These are phyloP conservation scores for Euphorbia celastroides DNA, from an alignment of 441 rosid genomes.

Conservation along the genomic window DNA sequence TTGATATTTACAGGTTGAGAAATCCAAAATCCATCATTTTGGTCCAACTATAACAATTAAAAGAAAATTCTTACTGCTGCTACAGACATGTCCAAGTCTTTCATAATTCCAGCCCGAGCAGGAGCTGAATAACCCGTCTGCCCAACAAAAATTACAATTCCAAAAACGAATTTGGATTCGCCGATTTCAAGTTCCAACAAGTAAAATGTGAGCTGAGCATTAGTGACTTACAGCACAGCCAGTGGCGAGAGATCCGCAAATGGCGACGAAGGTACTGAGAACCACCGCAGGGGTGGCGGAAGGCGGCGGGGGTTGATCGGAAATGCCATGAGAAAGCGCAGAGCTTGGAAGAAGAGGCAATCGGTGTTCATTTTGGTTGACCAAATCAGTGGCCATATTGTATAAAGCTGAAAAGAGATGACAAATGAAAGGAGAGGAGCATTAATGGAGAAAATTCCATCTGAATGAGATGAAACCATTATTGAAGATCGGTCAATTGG, in stretches of 20 bases:
- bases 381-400: no score
- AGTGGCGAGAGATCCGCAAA: slow-evolving; percentile 34
- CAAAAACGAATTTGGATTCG: background rate
- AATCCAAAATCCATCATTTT: no score
- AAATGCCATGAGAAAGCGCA: no score
- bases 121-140: slow-evolving; percentile 50
- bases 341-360: no score
- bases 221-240: slow-evolving; percentile 38
- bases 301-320: no score
- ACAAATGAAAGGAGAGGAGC: no score
- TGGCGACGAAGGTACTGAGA: slow-evolving; percentile 20
- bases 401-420: no score
- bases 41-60: background rate
- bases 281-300: slow-evolving; percentile 11
- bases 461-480: no score
- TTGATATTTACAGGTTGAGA: background rate
- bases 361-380: no score
- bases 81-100: slow-evolving; percentile 39
- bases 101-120: slow-evolving; percentile 35
- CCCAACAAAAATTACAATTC: background rate
- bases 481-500: no score
- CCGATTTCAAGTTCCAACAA: background rate
- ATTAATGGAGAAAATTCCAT: no score
- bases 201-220: background rate
- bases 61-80: slow-evolving; percentile 24